Evolutionary conservation across 345 rosid species (phyloP), one percentile per base, ranked within the genome.

Genomic region (Citrus hindsii): DNA sequence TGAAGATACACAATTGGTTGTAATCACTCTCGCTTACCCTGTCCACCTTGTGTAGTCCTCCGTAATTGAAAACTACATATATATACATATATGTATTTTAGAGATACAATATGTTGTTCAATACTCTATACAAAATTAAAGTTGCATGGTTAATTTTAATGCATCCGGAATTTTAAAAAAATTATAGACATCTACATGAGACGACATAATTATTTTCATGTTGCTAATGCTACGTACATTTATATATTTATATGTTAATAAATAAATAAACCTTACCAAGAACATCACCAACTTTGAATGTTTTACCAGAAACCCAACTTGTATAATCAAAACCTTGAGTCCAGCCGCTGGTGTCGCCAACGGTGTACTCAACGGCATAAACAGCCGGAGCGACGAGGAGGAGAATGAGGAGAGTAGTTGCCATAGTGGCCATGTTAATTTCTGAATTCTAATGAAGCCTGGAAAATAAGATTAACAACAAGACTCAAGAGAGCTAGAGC

Each of bases 281-380:
- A 75, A 75, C 79, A 40, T 90, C 90, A 22, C 90, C 90, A 18
- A 83, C 88, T 0, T 21, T 53, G 79, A 88, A 90, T 1, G 87
- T 87, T 77, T 87, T 66, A 13, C 83, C 84, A 25, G 80, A 22
- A 53, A 74, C 76, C 90, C 92, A 87, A 12, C 66, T 75, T 48
- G 14, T 0, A 55, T 88, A 85, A 78, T 84, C 77, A 13, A 9
- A 19, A 3, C 68, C 58, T 2, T 28, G 51, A 70, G 67, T 72
- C 93, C 93, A 90, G 33, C 90, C 90, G 3, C 7, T 1, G 58
- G 35, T 69, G 70, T 42, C 91, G 2, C 93, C 92, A 2, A 88
- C 89, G 1, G 71, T 71, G 81, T 86, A 58, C 6, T 81, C 74
- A 0, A 76, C 83, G 2, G 87, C 89, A 8, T 65, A 75, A 7